These are phyloP conservation scores for Tieghemostelium lacteum DNA, from an alignment of 78 protist genomes.

Conservation along the genomic window DNA sequence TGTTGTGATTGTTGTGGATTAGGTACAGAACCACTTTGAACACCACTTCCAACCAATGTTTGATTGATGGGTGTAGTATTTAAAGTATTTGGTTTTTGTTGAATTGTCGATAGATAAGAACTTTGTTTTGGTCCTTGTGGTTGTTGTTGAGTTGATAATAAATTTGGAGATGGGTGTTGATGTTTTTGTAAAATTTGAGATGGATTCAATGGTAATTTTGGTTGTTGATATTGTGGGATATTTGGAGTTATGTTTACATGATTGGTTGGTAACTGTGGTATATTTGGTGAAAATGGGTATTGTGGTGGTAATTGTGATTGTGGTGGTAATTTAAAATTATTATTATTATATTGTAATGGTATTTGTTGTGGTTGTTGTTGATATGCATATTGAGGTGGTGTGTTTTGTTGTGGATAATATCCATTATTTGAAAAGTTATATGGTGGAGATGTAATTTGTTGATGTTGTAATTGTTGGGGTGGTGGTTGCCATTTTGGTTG, in stretches of 20 bases:
- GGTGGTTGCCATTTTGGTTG: slow-evolving; percentile 9
- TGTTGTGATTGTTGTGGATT: not conserved
- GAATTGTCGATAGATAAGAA: not conserved
- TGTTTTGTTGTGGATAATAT: not conserved
- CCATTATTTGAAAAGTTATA: not conserved
- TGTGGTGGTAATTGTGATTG: slow-evolving; percentile 1
- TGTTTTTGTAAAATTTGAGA: not conserved
- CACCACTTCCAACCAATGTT: not conserved
- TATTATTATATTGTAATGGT: not conserved
- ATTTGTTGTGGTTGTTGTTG: too few relatives aligned
- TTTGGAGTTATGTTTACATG: too few relatives aligned
- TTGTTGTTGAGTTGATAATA: slow-evolving; percentile 1
- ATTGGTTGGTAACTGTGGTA: not conserved
- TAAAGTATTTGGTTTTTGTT: not conserved
- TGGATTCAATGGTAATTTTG: not conserved
- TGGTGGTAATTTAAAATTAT: not conserved
- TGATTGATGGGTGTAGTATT: not conserved
- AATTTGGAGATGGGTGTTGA: slow-evolving; percentile 4
- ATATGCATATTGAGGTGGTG: too few relatives aligned
- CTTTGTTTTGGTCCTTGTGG: slow-evolving; percentile 8
- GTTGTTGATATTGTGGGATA: not conserved
- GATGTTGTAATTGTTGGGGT: slow-evolving; percentile 20
- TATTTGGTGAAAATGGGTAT: not conserved
- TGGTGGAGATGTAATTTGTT: not conserved
- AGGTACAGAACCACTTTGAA: not conserved